Evolutionary conservation across 257 asterid genomes (phyloP), one percentile per base, ranked within the genome.

Genomic region (Haberlea rhodopensis): DNA sequence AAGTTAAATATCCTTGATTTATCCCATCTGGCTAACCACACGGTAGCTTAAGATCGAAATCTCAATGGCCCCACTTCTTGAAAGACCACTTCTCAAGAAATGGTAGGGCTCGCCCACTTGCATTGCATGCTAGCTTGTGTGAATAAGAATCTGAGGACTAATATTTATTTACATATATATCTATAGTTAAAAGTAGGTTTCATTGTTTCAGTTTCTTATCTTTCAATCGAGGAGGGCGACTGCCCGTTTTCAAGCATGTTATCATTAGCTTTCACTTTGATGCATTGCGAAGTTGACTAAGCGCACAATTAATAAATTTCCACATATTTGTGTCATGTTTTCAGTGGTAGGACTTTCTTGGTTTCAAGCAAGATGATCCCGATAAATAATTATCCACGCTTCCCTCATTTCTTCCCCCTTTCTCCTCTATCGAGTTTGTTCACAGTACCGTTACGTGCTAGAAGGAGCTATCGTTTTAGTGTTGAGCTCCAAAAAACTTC

Each of bases 261-360:
- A 78, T 80, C 54, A 78, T 76, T 70, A 32, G 71, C 53, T 69
- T 29, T 58, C 62, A 63, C 29, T 27, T 73, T 66, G 58, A 74
- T 76, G 60, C 72, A 76, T 75, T 57, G 37, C n/a, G 32, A 66
- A 45, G 79, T 72, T 79, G 84, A 79, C 85, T 76, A 79, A 8
- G 28, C 66, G 48, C 83, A 77, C 72, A 66, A 29, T 57, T 21
- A 40, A 32, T 72, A 65, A 43, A 5, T 34, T 57, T 67, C 73
- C 70, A 59, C 67, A 62, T 32, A 48, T 5, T n/a, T 29, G 25
- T 32, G 61, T 64, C 68, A 40, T 52, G 57, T 63, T 65, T 22
- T 56, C 28, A 57, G 57, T 61, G 70, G 75, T 73, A 76, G 76
- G 68, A 62, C 65, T 60, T 40, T 68, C 40, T 31, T 11, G 48